A percentile compares a stretch with the other conserved stretches of the same genome.
phyloP scores from a whole-genome alignment of 2,329 filamentous ascomycete genomes.

The Ascochyta viciae-villosae region DNA sequence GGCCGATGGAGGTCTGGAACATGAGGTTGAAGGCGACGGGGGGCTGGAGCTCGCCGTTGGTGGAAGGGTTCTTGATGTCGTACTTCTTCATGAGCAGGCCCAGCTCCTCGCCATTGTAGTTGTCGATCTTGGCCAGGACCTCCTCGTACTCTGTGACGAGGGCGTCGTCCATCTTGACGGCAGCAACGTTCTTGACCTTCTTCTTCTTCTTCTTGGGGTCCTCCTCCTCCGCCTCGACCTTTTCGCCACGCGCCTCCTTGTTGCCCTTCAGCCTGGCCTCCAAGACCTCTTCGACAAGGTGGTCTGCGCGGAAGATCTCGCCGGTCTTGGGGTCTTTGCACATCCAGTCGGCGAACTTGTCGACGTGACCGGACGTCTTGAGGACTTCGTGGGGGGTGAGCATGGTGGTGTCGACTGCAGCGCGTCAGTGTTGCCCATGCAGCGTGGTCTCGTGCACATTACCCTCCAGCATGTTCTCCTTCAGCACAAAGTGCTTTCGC shows the following conservation, averaged over 20 bases:
- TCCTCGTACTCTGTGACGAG: slow-evolving; percentile 90
- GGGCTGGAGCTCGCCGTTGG: slow-evolving; percentile 75
- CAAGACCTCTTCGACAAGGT: slow-evolving; percentile 93
- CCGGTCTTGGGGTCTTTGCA: slow-evolving; percentile 98
- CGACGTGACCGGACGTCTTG: slow-evolving; percentile 92
- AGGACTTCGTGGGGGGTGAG: slow-evolving; percentile 92
- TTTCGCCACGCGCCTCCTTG: slow-evolving; percentile 88
- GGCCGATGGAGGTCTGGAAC: slow-evolving; percentile 96
- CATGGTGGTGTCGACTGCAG: slow-evolving; percentile 82
- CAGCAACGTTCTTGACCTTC: slow-evolving; percentile 66
- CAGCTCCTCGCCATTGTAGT: slow-evolving; percentile 87
- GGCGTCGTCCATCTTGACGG: slow-evolving; percentile 84
- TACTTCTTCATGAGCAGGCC: slow-evolving; percentile 86
- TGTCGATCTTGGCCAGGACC: slow-evolving; percentile 90
- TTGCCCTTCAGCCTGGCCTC: slow-evolving; percentile 87
- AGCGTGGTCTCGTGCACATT: slow-evolving; percentile 17
- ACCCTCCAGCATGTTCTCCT: slow-evolving; percentile 89
- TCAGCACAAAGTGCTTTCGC: slow-evolving; percentile 91
- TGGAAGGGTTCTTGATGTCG: slow-evolving; percentile 86
- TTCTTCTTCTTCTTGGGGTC: slow-evolving; percentile 90
- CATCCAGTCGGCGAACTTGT: slow-evolving; percentile 99
- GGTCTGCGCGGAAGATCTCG: slow-evolving; percentile 94
- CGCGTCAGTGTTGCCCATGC: slow-evolving; percentile 24
- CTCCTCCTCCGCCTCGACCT: slow-evolving; percentile 76
- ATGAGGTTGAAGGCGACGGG: slow-evolving; percentile 97